Evolutionary conservation across 2,329 filamentous ascomycete genomes (phyloP).

Genomic region (Colletotrichum salicis): DNA sequence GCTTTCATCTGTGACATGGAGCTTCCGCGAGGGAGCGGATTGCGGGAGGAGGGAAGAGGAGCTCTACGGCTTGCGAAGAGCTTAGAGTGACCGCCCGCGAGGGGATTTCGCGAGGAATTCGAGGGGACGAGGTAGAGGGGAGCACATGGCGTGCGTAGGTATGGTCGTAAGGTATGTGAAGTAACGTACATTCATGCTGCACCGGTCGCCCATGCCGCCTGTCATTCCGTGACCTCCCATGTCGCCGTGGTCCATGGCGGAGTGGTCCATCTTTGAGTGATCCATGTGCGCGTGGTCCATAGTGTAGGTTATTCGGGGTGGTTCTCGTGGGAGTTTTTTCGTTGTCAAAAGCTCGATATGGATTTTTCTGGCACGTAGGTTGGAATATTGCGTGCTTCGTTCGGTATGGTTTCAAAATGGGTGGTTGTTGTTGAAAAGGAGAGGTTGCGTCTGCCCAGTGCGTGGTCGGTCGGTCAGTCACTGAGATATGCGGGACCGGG

Average conservation of each 20-base stretch:
- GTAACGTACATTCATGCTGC: slow-evolving; percentile 86
- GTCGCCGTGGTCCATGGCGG: slow-evolving; percentile 57
- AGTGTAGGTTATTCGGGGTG: background rate
- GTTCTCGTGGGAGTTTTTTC: background rate
- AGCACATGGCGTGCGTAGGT: background rate
- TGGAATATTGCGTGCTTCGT: background rate
- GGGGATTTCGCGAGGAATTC: background rate
- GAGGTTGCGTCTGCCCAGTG: background rate
- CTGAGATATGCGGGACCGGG: background rate
- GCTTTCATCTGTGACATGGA: background rate
- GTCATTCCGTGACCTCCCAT: slow-evolving; percentile 64
- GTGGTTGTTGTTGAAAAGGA: slow-evolving; percentile 1
- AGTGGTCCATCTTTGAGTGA: slow-evolving; percentile 56
- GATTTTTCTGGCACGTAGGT: background rate
- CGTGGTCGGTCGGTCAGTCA: background rate
- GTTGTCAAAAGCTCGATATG: background rate
- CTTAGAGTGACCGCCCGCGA: background rate
- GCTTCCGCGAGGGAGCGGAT: background rate
- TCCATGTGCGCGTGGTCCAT: slow-evolving; percentile 48
- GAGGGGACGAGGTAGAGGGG: background rate
- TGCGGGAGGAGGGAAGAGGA: background rate
- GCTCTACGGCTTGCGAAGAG: background rate
- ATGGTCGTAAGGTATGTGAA: background rate
- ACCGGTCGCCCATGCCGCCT: slow-evolving; percentile 73
- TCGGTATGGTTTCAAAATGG: background rate